Evolutionary conservation across 2,329 filamentous ascomycete genomes (phyloP), one percentile per base, ranked within the genome.

Genomic region (Botrytis deweyae): DNA sequence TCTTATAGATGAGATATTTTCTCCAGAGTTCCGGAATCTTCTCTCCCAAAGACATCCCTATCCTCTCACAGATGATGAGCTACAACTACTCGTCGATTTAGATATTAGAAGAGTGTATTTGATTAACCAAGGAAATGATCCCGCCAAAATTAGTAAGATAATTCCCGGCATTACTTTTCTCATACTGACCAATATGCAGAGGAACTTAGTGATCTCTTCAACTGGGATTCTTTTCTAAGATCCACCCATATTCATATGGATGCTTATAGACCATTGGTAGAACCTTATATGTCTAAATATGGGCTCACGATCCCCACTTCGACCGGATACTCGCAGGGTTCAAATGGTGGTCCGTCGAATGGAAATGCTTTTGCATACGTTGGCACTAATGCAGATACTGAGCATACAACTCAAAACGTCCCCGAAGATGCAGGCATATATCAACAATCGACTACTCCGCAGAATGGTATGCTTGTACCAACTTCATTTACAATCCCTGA

Each of bases 181-280:
- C 25, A 12, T 36, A n/a, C 70, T 72, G 46, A 72, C 61, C 38
- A 55, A 29, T 12, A 18, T 44, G 61, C 61, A 72, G 70, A 72
- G 46, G 70, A 72, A 42, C 62, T 72, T 2, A 49, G 70, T 36
- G 62, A 72, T 52, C 70, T 72, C 36, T 91, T 90, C 77, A 85
- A 86, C 44, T 92, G 90, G 90, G 87, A 87, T 69, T 88, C 90
- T 74, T 91, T 91, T 74, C 82, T 91, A 25, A 84, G 86, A 36
- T 87, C 89, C 75, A 85, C 91, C 25, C 87, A 86, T 65, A 83
- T 83, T 20, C 89, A 89, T 80, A 85, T 91, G 66, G 88, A 89
- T 78, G 87, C 88, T 73, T 86, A 89, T 73, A 88, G 89, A 73
- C 80, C 83, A 20, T 84, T 87, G 66, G 83, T 84, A 72, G 82